Evolutionary conservation across 306 rosid genomes (phyloP).

Genomic region (Medicago truncatula): MtrunA17r5.0-ANR NC_053044.1:51520501-51521000

Average conservation of each 20-base stretch:
- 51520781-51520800: constrained; percentile 50
- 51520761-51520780: constrained; percentile 87
- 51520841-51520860: constrained; percentile 41
- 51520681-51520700: constrained; percentile 86
- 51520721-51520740: constrained; percentile 74
- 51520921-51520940: background rate
- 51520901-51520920: background rate
- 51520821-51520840: constrained; percentile 56
- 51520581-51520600: background rate
- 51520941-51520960: constrained; percentile 23
- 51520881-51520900: background rate
- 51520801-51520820: constrained; percentile 58
- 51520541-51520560: too few relatives aligned
- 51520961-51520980: background rate
- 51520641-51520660: constrained; percentile 92
- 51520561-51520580: background rate
- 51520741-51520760: constrained; percentile 94
- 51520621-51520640: constrained; percentile 54
- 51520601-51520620: background rate
- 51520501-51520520: too few relatives aligned
- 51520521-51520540: too few relatives aligned
- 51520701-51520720: constrained; percentile 91
- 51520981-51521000: background rate
- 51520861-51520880: background rate
- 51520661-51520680: constrained; percentile 69